Evolutionary conservation across 1,284 basidiomycete genomes (phyloP).

Genomic region (Rhodotorula sp.): DNA sequence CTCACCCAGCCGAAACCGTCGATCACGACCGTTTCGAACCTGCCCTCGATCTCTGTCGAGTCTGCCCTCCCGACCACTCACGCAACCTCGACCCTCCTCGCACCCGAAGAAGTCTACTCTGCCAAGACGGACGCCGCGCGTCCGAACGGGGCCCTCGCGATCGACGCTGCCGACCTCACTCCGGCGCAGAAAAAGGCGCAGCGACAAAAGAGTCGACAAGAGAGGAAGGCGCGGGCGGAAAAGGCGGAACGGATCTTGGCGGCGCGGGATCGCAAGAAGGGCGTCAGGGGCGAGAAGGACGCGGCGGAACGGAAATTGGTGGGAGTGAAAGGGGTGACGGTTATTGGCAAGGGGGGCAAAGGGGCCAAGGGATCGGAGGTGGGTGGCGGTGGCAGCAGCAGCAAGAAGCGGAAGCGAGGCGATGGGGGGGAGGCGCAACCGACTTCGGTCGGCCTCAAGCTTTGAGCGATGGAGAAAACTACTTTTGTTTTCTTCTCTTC

Average conservation of each 20-base stretch:
- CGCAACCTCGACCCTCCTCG: constrained; percentile 74
- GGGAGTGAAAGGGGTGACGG: constrained; percentile 44
- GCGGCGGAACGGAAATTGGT: constrained; percentile 43
- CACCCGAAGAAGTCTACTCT: constrained; percentile 87
- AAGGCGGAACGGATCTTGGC: constrained; percentile 61
- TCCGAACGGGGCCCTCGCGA: constrained; percentile 11
- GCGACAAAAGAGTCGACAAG: constrained; percentile 70
- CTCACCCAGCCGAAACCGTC: constrained; percentile 73
- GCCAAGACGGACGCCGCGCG: constrained; percentile 50
- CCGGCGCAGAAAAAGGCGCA: constrained; percentile 75
- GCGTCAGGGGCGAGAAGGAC: constrained; percentile 67
- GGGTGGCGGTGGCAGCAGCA: no score
- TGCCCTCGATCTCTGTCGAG: constrained; percentile 81
- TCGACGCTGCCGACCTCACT: constrained; percentile 70
- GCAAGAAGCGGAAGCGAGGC: constrained; percentile 31
- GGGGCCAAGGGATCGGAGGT: constrained; percentile 7
- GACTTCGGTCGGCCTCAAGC: constrained; percentile 33
- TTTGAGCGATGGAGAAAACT: no score
- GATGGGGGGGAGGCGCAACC: constrained; percentile 17
- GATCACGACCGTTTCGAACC: constrained; percentile 82
- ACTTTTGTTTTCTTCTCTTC: no score
- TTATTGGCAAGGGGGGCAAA: constrained; percentile 42
- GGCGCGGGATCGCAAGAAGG: constrained; percentile 58
- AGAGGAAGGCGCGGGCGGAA: constrained; percentile 59
- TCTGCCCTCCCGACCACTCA: constrained; percentile 82